A percentile compares a stretch with the other conserved stretches of the same genome.
Conservation (phyloP, 805 yeast genomes). For the Ogataea nonfermentans region DNA sequence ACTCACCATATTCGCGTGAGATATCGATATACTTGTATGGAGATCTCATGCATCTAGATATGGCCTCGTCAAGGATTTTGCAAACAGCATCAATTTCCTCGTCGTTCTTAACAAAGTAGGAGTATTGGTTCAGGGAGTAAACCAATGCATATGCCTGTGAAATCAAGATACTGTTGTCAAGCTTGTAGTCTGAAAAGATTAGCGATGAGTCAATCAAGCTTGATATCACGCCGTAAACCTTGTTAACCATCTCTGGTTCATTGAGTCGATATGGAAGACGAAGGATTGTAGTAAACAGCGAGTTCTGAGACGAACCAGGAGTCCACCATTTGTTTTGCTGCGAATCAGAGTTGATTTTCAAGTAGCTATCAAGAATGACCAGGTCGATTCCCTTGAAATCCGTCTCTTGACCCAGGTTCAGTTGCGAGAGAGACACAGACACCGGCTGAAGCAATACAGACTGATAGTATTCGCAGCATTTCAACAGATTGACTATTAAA, state of each 20-base stretch:
- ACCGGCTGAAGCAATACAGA: conserved; percentile 19
- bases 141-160: conserved; percentile 58
- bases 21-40: conserved; percentile 85
- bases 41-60: conserved; percentile 64
- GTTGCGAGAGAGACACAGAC: conserved; percentile 18
- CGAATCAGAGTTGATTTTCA: conserved; percentile 56
- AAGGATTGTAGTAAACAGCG: conserved; percentile 67
- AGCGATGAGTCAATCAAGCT: conserved; percentile 50
- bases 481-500: conserved; percentile 46
- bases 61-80: conserved; percentile 70
- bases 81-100: conserved; percentile 42
- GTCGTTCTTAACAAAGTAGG: conserved; percentile 11
- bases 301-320: conserved; percentile 42
- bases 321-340: conserved; percentile 76
- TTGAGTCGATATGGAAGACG: conserved; percentile 41
- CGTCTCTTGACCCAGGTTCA: conserved; percentile 29
- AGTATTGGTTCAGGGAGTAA: conserved; percentile 40
- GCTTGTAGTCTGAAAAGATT: conserved; percentile 45
- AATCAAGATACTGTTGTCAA: conserved; percentile 34
- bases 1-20: conserved; percentile 30
- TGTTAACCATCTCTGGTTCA: conserved; percentile 29
- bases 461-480: conserved; percentile 33
- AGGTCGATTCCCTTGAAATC: conserved; percentile 53
- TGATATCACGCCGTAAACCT: conserved; percentile 49
- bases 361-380: conserved; percentile 53